These are phyloP conservation scores for Pyronema omphalodes DNA, from an alignment of 495 filamentous ascomycete genomes.

Conservation along the genomic window DNA sequence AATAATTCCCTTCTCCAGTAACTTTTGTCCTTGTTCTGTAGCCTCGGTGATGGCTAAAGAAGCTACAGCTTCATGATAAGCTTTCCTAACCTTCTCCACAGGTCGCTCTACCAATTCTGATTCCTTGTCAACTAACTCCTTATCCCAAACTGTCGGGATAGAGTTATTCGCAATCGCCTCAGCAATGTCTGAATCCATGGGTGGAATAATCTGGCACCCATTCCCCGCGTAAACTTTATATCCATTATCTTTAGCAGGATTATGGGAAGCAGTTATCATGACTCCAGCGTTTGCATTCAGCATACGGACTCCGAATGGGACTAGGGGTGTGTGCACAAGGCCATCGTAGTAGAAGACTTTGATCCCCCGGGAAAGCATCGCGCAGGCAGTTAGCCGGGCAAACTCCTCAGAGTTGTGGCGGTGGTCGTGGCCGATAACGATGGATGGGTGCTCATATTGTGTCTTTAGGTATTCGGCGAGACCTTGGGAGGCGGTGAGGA, in stretches of 20 bases:
- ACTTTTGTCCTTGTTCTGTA: background rate
- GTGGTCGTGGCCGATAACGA: slow-evolving; percentile 50
- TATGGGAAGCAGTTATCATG: slow-evolving; percentile 48
- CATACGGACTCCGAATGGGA: slow-evolving; percentile 45
- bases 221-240: slow-evolving; percentile 61
- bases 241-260: slow-evolving; percentile 51
- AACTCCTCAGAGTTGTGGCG: slow-evolving; percentile 49
- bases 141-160: slow-evolving; percentile 36
- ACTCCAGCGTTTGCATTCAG: slow-evolving; percentile 43
- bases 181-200: slow-evolving; percentile 43
- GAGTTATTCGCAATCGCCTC: slow-evolving; percentile 40
- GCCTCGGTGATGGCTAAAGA: background rate
- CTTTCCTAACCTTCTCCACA: slow-evolving; percentile 27
- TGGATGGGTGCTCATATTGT: slow-evolving; percentile 5
- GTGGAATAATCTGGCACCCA: slow-evolving; percentile 52
- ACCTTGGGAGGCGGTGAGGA: slow-evolving; percentile 57
- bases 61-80: slow-evolving; percentile 30
- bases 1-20: slow-evolving; percentile 29
- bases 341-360: slow-evolving; percentile 37
- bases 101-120: slow-evolving; percentile 27
- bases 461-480: slow-evolving; percentile 41
- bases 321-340: slow-evolving; percentile 43
- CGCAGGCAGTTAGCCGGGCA: slow-evolving; percentile 44
- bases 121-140: slow-evolving; percentile 24
- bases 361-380: slow-evolving; percentile 42